phyloP scores from a whole-genome alignment of 164 flowering plant genomes.

The Vitis amurensis region DNA sequence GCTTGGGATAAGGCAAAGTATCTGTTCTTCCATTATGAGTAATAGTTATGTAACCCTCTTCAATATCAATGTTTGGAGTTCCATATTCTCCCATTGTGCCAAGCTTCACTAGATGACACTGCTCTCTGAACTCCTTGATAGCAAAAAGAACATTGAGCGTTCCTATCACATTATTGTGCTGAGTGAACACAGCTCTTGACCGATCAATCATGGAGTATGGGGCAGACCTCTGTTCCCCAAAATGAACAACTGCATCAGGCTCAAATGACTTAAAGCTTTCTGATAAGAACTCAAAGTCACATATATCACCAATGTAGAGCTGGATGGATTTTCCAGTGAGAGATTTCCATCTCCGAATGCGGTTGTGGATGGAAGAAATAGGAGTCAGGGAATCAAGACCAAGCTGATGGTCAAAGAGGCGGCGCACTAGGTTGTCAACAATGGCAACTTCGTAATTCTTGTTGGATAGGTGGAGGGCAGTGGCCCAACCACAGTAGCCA shows the following conservation, averaged over 20 bases:
- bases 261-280: conserved; percentile 79
- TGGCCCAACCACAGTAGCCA: conserved; percentile 99
- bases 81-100: conserved; percentile 99
- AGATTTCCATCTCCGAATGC: conserved; percentile 76
- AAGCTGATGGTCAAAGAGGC: conserved; percentile 90
- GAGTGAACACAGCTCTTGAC: conserved; percentile 89
- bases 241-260: conserved; percentile 92
- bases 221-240: conserved; percentile 97
- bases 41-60: conserved; percentile 91
- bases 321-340: conserved; percentile 71
- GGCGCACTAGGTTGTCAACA: conserved; percentile 88
- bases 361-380: conserved; percentile 81
- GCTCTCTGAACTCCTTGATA: conserved; percentile 80
- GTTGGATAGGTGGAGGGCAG: conserved; percentile 92
- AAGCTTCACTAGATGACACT: conserved; percentile 92
- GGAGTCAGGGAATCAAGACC: conserved; percentile 92
- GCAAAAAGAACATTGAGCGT: conserved; percentile 95
- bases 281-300: conserved; percentile 88
- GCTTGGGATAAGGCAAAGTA: conserved; percentile 95
- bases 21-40: conserved; percentile 95
- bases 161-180: conserved; percentile 88
- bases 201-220: conserved; percentile 99
- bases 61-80: conserved; percentile 95
- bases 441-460: conserved; percentile 84
- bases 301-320: conserved; percentile 82